Evolutionary conservation across 2,329 filamentous ascomycete genomes (phyloP).

Genomic region (Aureobasidium pullulans): DNA sequence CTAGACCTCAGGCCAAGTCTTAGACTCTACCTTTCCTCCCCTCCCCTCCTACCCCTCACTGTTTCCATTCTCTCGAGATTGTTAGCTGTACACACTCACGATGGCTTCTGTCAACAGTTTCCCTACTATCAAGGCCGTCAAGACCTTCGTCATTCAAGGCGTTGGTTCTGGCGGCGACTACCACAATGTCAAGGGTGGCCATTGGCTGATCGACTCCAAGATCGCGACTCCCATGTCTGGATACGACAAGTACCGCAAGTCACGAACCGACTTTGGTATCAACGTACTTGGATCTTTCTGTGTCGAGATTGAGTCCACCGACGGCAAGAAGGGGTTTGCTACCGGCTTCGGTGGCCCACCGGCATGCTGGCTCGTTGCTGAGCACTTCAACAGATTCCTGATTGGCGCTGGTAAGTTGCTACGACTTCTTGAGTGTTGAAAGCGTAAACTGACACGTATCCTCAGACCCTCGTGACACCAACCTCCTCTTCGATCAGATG

Average conservation of each 20-base stretch:
- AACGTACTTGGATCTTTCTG: slow-evolving; percentile 91
- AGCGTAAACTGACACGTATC: slow-evolving; percentile 13
- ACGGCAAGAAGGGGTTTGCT: slow-evolving; percentile 89
- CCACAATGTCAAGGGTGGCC: slow-evolving; percentile 72
- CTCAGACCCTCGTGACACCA: slow-evolving; percentile 81
- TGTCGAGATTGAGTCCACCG: slow-evolving; percentile 77
- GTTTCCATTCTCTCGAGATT: neutral
- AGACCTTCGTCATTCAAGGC: slow-evolving; percentile 65
- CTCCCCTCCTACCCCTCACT: slow-evolving; percentile 13
- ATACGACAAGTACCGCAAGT: slow-evolving; percentile 82
- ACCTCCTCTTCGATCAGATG: slow-evolving; percentile 92
- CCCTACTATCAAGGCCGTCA: slow-evolving; percentile 67
- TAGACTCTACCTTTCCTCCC: neutral
- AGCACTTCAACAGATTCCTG: slow-evolving; percentile 89
- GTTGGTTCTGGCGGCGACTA: slow-evolving; percentile 67
- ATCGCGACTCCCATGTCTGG: slow-evolving; percentile 89
- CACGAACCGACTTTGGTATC: slow-evolving; percentile 88
- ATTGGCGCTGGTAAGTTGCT: slow-evolving; percentile 57
- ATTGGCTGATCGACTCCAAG: slow-evolving; percentile 82
- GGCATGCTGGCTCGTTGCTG: slow-evolving; percentile 86
- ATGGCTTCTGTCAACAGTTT: slow-evolving; percentile 46
- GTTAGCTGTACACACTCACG: slow-evolving; percentile 10
- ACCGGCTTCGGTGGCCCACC: slow-evolving; percentile 91
- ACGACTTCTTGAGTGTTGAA: neutral
- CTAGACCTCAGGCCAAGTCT: neutral